Conservation (phyloP, 2,329 filamentous ascomycete genomes). For the Neospermospora avenae region DNA sequence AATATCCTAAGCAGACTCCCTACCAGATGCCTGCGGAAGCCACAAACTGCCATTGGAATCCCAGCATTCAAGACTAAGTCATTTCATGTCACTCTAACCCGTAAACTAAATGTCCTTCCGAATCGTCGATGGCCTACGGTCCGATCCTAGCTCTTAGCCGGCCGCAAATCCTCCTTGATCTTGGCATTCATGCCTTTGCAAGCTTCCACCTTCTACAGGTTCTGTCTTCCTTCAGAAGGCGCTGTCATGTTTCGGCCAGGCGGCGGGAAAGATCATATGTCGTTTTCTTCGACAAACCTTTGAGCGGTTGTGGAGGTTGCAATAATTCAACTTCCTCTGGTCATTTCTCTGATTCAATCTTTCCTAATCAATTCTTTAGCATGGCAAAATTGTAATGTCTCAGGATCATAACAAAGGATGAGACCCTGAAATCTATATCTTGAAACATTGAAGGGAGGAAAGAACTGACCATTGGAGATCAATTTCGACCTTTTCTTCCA, state of each 20-base stretch:
- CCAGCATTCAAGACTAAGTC: conserved; percentile 5
- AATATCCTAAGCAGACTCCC: conserved; percentile 22
- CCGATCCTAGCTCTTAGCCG: conserved; percentile 21
- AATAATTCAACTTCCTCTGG: conserved; percentile 10
- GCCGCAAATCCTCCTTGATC: conserved; percentile 2
- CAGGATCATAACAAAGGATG: no score
- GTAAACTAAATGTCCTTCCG: conserved; percentile 13
- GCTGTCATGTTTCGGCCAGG: not conserved
- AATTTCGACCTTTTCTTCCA: conserved; percentile 53
- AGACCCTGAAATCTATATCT: no score
- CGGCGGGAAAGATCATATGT: not conserved
- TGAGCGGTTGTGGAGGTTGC: conserved; percentile 4
- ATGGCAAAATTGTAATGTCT: no score
- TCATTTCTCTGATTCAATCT: conserved; percentile 29
- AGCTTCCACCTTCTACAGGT: not conserved
- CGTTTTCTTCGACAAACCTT: conserved; percentile 10
- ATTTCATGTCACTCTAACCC: conserved; percentile 16
- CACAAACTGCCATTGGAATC: conserved; percentile 15
- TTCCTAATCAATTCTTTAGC: no score
- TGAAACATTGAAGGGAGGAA: no score
- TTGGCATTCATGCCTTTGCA: conserved; percentile 27
- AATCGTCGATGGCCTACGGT: conserved; percentile 12
- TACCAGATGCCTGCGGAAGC: conserved; percentile 8
- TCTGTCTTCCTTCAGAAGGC: not conserved
- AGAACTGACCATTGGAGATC: conserved; percentile 59